Percentiles rank a stretch among this genome's conserved stretches.
phyloP scores from a whole-genome alignment of 1,284 basidiomycete genomes.

The Rhodotorula sp. region DNA sequence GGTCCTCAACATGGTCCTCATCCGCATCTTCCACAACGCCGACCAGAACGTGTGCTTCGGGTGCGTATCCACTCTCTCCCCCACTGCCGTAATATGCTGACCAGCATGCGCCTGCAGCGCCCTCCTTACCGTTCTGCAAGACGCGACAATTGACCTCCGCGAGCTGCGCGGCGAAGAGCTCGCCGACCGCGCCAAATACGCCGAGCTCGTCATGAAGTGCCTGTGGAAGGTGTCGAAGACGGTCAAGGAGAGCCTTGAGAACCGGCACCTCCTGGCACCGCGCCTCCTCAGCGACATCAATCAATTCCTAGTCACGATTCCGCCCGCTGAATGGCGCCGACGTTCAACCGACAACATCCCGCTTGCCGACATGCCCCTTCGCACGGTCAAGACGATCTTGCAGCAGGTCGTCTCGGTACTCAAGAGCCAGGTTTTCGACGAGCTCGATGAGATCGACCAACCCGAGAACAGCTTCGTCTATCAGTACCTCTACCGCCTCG shows the following conservation, averaged over 20 bases:
- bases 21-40: slow-evolving; percentile 88
- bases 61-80: slow-evolving; percentile 56
- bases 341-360: slow-evolving; percentile 86
- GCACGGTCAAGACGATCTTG: slow-evolving; percentile 96
- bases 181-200: slow-evolving; percentile 68
- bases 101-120: slow-evolving; percentile 55
- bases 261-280: slow-evolving; percentile 76
- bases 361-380: slow-evolving; percentile 92
- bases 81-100: neutral
- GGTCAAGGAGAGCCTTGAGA: slow-evolving; percentile 85
- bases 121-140: slow-evolving; percentile 78
- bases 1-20: slow-evolving; percentile 97
- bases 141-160: slow-evolving; percentile 85
- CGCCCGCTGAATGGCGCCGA: slow-evolving; percentile 93
- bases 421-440: slow-evolving; percentile 54
- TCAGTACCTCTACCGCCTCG: slow-evolving; percentile 48
- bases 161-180: slow-evolving; percentile 50
- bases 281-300: slow-evolving; percentile 93
- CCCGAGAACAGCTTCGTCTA: slow-evolving; percentile 51
- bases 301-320: slow-evolving; percentile 87
- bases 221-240: slow-evolving; percentile 97
- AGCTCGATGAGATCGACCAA: slow-evolving; percentile 50
- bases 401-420: slow-evolving; percentile 76
- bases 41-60: slow-evolving; percentile 89
- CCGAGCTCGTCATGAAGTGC: slow-evolving; percentile 95